Base-by-base conservation (phyloP, 371 early-diverging fungal species). In the Neoconidiobolus thromboides region DNA sequence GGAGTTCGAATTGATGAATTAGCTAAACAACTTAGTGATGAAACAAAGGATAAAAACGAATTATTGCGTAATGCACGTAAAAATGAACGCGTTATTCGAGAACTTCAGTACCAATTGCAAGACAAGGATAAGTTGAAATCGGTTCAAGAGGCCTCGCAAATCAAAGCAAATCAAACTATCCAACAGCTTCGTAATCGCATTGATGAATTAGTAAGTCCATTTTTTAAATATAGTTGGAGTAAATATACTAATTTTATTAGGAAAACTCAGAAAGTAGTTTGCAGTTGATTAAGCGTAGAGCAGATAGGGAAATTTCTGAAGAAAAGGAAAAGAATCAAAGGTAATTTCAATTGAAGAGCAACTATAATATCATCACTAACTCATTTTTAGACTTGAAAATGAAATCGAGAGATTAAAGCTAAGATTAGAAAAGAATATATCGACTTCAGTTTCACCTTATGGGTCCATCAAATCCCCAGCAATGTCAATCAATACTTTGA, bases 71-170 rank as follows among this genome's bases (percentile, higher is more conserved):
- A 73, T 38, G 63, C 72, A 5, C 75, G 87, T 26, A 85, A 85
- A 64, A 71, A 71, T n/a, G 89, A 88, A 61, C 74, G 89, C 48
- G 72, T 73, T 58, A 73, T 89, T 48, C 77, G 87, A n/a, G 89
- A 90, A 63, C 70, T 90, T 46, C 89, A 87, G 69, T 80, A 81
- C 69, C 86, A 87, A 65, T 61, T 90, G 3, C 66, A 68, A 12
- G 92, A 91, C 61, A 65, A 71, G 47, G 90, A 91, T 41, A 85
- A 86, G 70, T 60, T 71, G 49, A 83, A 81, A 73, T 64, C 64
- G 39, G 71, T 82, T 44, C 70, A 67, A 39, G 83, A 85, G 10
- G 85, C 86, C 41, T 88, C 88, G 49, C 64, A 76, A 37, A 76
- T 77, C 58, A 86, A 86, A 68, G 61, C 75, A 64, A 77, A 81